These are phyloP conservation scores for Phalaenopsis hybrid DNA, from an alignment of 116 monocot genomes.

Conservation along the genomic window DNA sequence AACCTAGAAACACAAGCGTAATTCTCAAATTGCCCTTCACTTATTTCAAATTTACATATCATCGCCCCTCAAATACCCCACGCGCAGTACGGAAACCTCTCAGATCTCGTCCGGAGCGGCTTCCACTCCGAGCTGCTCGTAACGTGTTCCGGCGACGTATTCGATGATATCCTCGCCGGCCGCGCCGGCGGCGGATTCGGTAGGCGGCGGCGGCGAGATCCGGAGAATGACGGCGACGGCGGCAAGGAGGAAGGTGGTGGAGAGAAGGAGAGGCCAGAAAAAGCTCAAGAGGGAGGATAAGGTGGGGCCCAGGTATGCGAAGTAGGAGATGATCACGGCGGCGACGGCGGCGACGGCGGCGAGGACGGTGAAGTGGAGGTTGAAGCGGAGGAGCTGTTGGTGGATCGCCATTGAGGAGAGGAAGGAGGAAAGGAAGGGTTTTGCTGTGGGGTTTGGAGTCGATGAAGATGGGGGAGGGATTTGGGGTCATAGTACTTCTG, in stretches of 20 bases:
- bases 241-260: conserved; percentile 56
- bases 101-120: background rate
- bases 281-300: conserved; percentile 44
- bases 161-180: conserved; percentile 38
- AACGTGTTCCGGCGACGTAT: conserved; percentile 38
- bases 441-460: background rate
- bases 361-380: conserved; percentile 10
- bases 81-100: background rate
- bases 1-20: background rate
- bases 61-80: background rate
- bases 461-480: background rate
- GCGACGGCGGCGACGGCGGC: conserved; percentile 3
- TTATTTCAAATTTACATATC: background rate
- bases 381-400: conserved; percentile 20
- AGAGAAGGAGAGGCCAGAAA: conserved; percentile 75
- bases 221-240: conserved; percentile 45
- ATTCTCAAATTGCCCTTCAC: background rate
- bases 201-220: conserved; percentile 40
- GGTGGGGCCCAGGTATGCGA: conserved; percentile 33
- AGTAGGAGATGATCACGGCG: conserved; percentile 11
- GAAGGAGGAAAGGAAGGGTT: background rate
- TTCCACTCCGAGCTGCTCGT: background rate
- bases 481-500: background rate
- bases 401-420: conserved; percentile 17
- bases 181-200: background rate